Percentiles rank a stretch among this genome's conserved stretches.
phyloP scores from a whole-genome alignment of 2,329 filamentous ascomycete genomes.

The Cladorrhinum sp. region DNA sequence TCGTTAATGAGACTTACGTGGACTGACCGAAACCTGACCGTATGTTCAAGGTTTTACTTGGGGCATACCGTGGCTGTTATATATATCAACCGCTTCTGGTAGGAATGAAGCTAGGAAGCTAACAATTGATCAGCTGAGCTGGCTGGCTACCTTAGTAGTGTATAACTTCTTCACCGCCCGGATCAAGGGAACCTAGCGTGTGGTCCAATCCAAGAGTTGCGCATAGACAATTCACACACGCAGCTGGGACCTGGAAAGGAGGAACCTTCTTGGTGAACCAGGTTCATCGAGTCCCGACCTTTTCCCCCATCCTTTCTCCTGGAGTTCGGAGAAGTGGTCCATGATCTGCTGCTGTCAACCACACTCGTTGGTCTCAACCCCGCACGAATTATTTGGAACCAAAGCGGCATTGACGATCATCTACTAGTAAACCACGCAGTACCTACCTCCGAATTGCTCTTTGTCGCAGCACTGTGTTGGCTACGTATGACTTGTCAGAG shows the following conservation, averaged over 20 bases:
- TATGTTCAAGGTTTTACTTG: neutral
- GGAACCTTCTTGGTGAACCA: neutral
- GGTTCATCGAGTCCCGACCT: neutral
- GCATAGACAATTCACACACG: neutral
- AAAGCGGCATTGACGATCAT: constrained; percentile 1
- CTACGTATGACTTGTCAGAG: neutral
- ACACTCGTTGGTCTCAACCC: neutral
- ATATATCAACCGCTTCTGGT: too few species aligned
- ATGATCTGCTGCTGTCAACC: neutral
- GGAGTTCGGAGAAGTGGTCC: neutral
- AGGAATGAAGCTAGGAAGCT: neutral
- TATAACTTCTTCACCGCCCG: neutral
- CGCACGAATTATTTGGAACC: constrained; percentile 4
- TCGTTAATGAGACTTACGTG: constrained; percentile 9
- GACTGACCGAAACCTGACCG: neutral
- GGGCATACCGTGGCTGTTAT: neutral
- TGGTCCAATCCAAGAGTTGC: neutral
- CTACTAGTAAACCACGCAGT: neutral
- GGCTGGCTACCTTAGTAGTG: neutral
- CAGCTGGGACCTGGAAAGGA: neutral
- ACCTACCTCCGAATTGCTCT: neutral
- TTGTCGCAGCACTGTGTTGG: neutral
- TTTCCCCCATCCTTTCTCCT: neutral
- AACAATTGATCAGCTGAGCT: constrained; percentile 5
- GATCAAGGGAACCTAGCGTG: neutral